Evolutionary conservation across 2,329 filamentous ascomycete species (phyloP).

Genomic region (Ustilaginoidea virens): DNA sequence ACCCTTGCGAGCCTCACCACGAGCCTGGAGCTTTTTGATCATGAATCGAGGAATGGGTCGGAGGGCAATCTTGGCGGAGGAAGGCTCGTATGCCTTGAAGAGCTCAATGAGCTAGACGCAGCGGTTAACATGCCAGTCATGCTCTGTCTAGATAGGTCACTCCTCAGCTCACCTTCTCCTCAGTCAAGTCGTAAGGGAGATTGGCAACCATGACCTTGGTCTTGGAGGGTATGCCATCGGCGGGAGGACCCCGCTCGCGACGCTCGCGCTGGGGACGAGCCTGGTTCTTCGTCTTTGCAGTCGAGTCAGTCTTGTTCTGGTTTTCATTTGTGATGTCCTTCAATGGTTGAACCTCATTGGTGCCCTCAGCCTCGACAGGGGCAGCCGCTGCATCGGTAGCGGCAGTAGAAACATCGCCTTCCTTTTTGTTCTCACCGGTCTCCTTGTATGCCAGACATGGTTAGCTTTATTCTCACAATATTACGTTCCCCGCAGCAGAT

Average conservation of each 20-base stretch:
- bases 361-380: constrained; percentile 28
- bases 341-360: constrained; percentile 40
- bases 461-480: no score
- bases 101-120: constrained; percentile 80
- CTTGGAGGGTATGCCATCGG: constrained; percentile 95
- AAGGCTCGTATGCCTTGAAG: constrained; percentile 81
- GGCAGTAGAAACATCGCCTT: constrained; percentile 20
- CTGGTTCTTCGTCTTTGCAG: constrained; percentile 42
- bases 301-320: constrained; percentile 39
- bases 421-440: constrained; percentile 28
- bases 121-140: no score
- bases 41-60: constrained; percentile 98
- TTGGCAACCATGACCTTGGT: constrained; percentile 99
- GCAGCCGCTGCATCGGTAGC: constrained; percentile 30
- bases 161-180: constrained; percentile 86
- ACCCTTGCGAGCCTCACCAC: constrained; percentile 95
- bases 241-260: constrained; percentile 81
- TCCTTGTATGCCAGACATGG: no score
- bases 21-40: constrained; percentile 99
- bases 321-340: constrained; percentile 45
- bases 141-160: no score
- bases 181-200: constrained; percentile 92
- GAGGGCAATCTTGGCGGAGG: constrained; percentile 94
- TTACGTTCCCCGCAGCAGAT: no score
- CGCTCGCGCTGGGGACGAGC: constrained; percentile 43